A percentile compares a stretch with the other conserved stretches of the same genome.
phyloP scores from a whole-genome alignment of 2,329 filamentous ascomycete genomes.

The Fusarium longipes region DNA sequence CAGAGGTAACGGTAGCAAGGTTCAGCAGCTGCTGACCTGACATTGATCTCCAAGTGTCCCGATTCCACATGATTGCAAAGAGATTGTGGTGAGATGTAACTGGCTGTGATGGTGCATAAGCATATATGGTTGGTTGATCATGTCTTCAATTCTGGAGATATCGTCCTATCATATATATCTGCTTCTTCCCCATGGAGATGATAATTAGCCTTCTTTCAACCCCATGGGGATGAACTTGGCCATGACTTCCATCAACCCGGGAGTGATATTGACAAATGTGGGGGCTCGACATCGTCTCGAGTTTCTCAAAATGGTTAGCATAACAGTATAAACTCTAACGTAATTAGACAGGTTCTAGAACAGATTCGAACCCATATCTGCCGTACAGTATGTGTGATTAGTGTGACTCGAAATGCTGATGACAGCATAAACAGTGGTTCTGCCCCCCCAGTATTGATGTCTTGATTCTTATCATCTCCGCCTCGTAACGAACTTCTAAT shows the following conservation, averaged over 20 bases:
- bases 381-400: not conserved
- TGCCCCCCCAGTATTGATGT: not conserved
- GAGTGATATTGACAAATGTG: not conserved
- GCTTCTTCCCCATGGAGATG: not conserved
- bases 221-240: not conserved
- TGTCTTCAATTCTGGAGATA: not conserved
- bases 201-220: not conserved
- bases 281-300: not conserved
- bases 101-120: not conserved
- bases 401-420: not conserved
- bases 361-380: not conserved
- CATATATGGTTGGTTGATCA: not conserved
- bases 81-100: not conserved
- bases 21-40: slow-evolving; percentile 18
- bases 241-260: not conserved
- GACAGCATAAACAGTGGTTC: not conserved
- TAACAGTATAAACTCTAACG: not conserved
- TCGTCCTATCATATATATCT: not conserved
- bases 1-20: slow-evolving; percentile 22
- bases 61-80: slow-evolving; percentile 2
- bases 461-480: not conserved
- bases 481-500: not conserved
- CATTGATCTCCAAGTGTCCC: slow-evolving; percentile 20
- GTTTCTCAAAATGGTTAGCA: not conserved
- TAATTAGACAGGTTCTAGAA: not conserved